phyloP scores from a whole-genome alignment of 192 early-diverging fungal species.

The Coemansia sp. region DNA sequence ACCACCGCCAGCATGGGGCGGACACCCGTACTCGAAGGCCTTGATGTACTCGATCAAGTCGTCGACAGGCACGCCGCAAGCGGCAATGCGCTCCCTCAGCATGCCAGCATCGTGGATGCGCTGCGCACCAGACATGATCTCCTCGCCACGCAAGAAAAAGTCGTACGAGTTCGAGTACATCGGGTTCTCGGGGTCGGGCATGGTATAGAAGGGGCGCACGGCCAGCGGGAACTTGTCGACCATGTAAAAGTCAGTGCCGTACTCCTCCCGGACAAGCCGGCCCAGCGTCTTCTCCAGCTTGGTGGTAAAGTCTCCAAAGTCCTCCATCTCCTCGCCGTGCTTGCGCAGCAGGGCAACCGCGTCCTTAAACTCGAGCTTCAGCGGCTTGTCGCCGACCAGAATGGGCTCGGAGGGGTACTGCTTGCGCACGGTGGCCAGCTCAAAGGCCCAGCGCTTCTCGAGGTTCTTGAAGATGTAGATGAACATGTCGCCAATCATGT shows the following conservation, averaged over 20 bases:
- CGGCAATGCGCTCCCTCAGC: conserved; percentile 74
- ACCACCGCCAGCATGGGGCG: conserved; percentile 97
- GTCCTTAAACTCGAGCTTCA: conserved; percentile 84
- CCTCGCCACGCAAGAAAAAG: conserved; percentile 99
- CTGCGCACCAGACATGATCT: conserved; percentile 98
- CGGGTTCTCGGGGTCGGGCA: conserved; percentile 87
- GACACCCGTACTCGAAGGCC: conserved; percentile 93
- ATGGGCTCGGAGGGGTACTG: conserved; percentile 95
- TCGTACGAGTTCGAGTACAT: conserved; percentile 99
- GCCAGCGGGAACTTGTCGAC: conserved; percentile 98
- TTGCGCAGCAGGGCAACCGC: conserved; percentile 86
- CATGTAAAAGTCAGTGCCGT: conserved; percentile 97
- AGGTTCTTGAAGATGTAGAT: conserved; percentile 89
- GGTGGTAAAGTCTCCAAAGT: conserved; percentile 92
- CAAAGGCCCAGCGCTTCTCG: conserved; percentile 73
- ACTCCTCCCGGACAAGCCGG: conserved; percentile 86
- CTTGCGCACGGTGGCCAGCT: conserved; percentile 80
- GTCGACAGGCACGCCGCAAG: conserved; percentile 69
- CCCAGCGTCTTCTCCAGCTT: conserved; percentile 84
- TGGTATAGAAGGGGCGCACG: conserved; percentile 98
- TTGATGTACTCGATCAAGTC: conserved; percentile 92
- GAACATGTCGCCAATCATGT: conserved; percentile 91
- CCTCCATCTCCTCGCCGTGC: conserved; percentile 84
- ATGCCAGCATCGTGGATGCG: conserved; percentile 91
- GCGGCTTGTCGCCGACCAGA: conserved; percentile 76